Evolutionary conservation across 139 green algal species (phyloP).

Genomic region (Volvox reticuliferus): DNA sequence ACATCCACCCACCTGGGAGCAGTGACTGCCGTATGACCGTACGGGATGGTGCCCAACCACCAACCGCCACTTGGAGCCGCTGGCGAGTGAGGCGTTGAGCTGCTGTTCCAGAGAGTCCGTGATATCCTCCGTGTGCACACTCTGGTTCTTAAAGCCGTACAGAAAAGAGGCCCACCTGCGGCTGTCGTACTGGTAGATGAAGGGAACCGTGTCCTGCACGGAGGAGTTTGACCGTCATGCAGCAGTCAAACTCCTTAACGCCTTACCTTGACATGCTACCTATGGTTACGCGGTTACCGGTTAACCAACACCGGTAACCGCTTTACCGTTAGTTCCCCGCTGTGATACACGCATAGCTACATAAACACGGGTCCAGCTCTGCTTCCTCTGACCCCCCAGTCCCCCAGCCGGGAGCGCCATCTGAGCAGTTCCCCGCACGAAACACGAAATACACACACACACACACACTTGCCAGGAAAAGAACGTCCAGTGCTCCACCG

Average conservation of each 20-base stretch:
- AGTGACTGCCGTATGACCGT: conserved; percentile 57
- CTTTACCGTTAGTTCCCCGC: too few relatives aligned
- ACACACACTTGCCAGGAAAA: conserved; percentile 33
- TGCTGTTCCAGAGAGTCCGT: neutral
- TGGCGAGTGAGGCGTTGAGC: neutral
- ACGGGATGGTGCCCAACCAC: conserved; percentile 83
- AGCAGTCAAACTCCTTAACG: too few relatives aligned
- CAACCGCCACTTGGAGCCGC: conserved; percentile 67
- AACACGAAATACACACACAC: too few relatives aligned
- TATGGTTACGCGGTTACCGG: too few relatives aligned
- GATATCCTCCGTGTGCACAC: neutral
- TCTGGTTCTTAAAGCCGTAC: conserved; percentile 20
- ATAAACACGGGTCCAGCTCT: too few relatives aligned
- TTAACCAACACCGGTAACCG: too few relatives aligned
- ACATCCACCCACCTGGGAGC: conserved; percentile 6
- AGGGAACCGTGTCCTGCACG: conserved; percentile 21
- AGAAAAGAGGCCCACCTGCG: conserved; percentile 8
- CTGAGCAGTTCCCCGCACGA: too few relatives aligned
- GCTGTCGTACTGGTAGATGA: conserved; percentile 5
- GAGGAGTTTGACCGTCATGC: too few relatives aligned
- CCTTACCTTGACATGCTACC: too few relatives aligned
- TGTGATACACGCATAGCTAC: too few relatives aligned
- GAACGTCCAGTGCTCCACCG: neutral
- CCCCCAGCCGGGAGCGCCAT: too few relatives aligned
- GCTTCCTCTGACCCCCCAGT: too few relatives aligned